Evolutionary conservation across 2,329 filamentous ascomycete species (phyloP), one percentile per base, ranked within the genome.

Genomic region (Calycina herbarum): DNA sequence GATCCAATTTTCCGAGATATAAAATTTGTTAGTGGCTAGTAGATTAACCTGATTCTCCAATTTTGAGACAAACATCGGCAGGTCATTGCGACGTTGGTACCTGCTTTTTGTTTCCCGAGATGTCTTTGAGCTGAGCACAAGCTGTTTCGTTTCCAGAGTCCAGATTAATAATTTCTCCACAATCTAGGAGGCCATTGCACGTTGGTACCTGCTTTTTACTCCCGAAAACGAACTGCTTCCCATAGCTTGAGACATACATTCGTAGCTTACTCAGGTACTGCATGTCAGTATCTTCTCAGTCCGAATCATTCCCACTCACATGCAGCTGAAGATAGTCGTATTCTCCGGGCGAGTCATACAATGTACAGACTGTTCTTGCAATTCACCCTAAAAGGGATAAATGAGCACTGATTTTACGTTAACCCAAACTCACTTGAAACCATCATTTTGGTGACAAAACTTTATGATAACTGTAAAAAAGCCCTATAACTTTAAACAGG

Each of bases 151-250:
- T 38, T 38, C 35, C 35, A 10, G 10, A 11, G 10, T 38, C 35
- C 35, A 33, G 31, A n/a, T 45, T n/a, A 7, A 42, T 45, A 20
- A 20, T 51, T 20, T 51, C n/a, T n/a, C n/a, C 48, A 54, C 48
- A 54, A 54, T 54, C 48, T 11, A 54, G 20, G 48, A 10, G 20
- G 20, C 13, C 48, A 27, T 27, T 54, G n/a, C 48, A 24, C 48
- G 48, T 54, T 54, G 48, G 48, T 54, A 54, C 48, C 48, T 54
- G 45, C 45, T 24, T 51, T 51, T 24, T 51, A 20, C n/a, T 51
- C 45, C 20, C n/a, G 45, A 27, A 51, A 51, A 51, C 45, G 45
- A 51, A 51, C 20, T 51, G 11, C 45, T 51, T 51, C n/a, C 45
- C 11, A 11, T 27, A 51, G n/a, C 45, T 51, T 51, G 24, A 48